Base-by-base conservation (phyloP, 352 stramenopile species). In the Globisporangium irregulare region DNA sequence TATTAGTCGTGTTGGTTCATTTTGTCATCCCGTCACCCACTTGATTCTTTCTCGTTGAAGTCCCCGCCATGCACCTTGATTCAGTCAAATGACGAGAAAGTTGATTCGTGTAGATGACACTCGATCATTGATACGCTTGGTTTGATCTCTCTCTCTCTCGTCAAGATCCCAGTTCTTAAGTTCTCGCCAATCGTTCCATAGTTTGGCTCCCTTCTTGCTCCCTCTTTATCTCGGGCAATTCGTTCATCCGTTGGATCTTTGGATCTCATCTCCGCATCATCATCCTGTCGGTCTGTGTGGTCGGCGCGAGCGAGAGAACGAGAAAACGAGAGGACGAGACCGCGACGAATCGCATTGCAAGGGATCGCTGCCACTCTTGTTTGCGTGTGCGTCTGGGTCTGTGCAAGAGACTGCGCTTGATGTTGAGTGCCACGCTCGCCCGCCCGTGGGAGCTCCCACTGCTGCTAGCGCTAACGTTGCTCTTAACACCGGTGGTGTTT, bases 381-480 rank as follows among this genome's bases (percentile, higher is more conserved):
- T 58, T 59, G 53, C 27, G 29, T 43, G 20, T 20, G 27, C 15
- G 15, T 20, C 18, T 6, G 10, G 2, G 41, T 48, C 15, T 8
- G 41, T 48, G 14, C 41, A 48, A 59, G 53, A 59, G 53, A 59
- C 53, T 15, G 7, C 20, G 15, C 38, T 12, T 4, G 27, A 60
- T 60, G 54, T 20, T 6, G 46, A 12, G 54, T 24, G 27, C 54
- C 54, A 59, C 54, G 54, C 54, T 25, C 14, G 14, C 41, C 24
- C 25, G 25, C 27, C 36, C 27, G 25, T 27, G 18, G 18, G 15
- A 59, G 7, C n/a, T 68, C 46, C 25, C 34, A 55, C 60, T 64
- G 38, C 32, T 67, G 27, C 20, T 76, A 41, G 57, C 76, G 10
- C 41, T 74, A 5, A 24, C 72, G 32, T 62, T 81, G 51, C 29